Base-by-base conservation (phyloP, 2,329 filamentous ascomycete genomes). In the Pseudogymnoascus sp. region DNA sequence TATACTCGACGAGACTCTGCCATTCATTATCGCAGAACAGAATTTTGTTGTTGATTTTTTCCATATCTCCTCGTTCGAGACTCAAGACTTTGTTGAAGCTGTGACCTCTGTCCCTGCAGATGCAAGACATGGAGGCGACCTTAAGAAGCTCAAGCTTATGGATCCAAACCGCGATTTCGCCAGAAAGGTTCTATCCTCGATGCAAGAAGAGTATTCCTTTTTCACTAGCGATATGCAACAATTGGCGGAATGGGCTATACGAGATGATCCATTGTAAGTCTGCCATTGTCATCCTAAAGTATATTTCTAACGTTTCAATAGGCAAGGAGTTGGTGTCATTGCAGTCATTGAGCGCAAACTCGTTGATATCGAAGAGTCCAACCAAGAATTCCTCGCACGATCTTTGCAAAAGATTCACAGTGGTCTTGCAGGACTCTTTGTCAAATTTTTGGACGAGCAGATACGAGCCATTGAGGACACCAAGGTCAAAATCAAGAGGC, bases 401-500 rank as follows among this genome's bases (percentile, higher is more conserved):
- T 79, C 89, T 1, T 77, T 97, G 2, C 88, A 94, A 68, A 92
- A 90, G 70, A 78, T 96, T 8, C 90, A 94, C 67, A 82, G 85
- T 61, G 84, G 83, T 41, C 79, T 97, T 15, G 84, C 88, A 66
- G 82, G 83, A 2, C 83, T 90, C 2, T 97, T 96, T 77, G 86
- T 82, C 64, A 91, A 90, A 65, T 97, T 97, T 68, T 85, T 97
- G 7, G 93, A 97, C 67, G 91, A 96, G 66, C 94, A 99, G 73
- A 89, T 97, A 63, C 89, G 90, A 26, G 92, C 92, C 4, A 96
- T 97, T 65, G 94, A 97, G 75, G 94, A 97, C 64, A 97, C 92
- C 39, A 97, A 97, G 75, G 93, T 99, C 73, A 97, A 97, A 79
- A 92, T 97, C 75, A 97, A 96, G 79, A 97, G 97, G 79, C 88